A percentile compares a stretch with the other conserved stretches of the same genome.
Conservation (phyloP, 2,329 filamentous ascomycete genomes). For the Fusarium longipes region DNA sequence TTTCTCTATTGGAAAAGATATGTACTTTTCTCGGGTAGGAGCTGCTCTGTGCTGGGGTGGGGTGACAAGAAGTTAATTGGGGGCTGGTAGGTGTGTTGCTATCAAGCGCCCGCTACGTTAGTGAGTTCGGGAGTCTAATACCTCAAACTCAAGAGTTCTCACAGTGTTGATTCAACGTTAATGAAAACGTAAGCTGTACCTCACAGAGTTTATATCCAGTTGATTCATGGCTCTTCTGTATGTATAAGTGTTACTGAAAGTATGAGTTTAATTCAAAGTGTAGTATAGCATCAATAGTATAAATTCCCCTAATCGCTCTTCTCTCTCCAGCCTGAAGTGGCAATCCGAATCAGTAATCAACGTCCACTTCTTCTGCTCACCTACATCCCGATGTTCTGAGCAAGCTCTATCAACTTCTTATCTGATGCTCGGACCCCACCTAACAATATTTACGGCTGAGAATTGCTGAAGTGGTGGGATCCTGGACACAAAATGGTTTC, state of each 20-base stretch:
- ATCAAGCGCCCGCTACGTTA: no score
- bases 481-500: not conserved
- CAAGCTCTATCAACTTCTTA: constrained; percentile 11
- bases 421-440: constrained; percentile 29
- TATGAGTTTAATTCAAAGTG: no score
- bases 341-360: not conserved
- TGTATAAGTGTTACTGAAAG: no score
- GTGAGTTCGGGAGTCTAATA: no score
- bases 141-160: no score
- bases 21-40: not conserved
- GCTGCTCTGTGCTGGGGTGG: not conserved
- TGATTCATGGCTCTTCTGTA: not conserved
- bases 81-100: not conserved
- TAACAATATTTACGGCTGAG: not conserved
- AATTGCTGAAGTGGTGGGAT: constrained; percentile 23
- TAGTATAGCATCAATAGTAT: no score
- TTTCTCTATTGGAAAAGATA: not conserved
- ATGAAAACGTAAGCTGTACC: no score
- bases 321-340: not conserved
- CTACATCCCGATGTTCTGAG: constrained; percentile 11
- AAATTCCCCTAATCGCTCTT: not conserved
- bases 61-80: not conserved
- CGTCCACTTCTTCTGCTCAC: not conserved
- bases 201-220: not conserved
- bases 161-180: no score